A percentile compares a stretch with the other conserved stretches of the same genome.
Evolutionary conservation across 192 early-diverging fungal species (phyloP).

Genomic region (Tieghemiomyces parasiticus): DNA sequence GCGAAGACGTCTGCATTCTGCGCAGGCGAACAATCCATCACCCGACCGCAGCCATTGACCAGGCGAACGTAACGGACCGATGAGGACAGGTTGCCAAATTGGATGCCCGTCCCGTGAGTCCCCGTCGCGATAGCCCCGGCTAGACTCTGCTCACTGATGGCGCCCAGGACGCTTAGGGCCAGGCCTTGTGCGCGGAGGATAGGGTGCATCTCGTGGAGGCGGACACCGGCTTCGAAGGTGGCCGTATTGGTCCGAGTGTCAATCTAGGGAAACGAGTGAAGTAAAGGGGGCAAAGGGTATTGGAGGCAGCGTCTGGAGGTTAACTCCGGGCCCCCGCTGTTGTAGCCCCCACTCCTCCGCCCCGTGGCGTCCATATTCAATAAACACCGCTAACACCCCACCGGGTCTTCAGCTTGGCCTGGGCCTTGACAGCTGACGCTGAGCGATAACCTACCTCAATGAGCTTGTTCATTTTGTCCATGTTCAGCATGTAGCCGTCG

Average conservation of each 20-base stretch:
- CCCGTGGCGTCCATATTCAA: too few species aligned
- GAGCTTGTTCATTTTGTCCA: conserved; percentile 42
- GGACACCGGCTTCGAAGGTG: conserved; percentile 50
- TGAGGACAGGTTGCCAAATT: conserved; percentile 39
- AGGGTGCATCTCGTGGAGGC: conserved; percentile 40
- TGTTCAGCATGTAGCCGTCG: conserved; percentile 46
- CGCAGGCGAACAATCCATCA: conserved; percentile 31
- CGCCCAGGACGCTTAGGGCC: conserved; percentile 51
- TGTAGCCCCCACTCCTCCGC: too few species aligned
- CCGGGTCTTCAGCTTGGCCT: too few species aligned
- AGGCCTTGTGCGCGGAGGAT: conserved; percentile 34
- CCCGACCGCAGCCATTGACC: conserved; percentile 35
- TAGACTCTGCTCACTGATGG: conserved; percentile 59
- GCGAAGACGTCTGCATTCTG: conserved; percentile 37
- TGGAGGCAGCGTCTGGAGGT: too few species aligned
- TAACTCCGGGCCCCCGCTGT: too few species aligned
- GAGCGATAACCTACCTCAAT: conserved; percentile 25
- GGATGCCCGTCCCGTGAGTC: conserved; percentile 53
- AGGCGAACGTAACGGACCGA: conserved; percentile 39
- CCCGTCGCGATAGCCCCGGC: conserved; percentile 60
- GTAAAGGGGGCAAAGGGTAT: too few species aligned
- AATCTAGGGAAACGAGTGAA: conserved; percentile 13
- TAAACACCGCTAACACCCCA: too few species aligned
- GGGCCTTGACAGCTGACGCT: too few species aligned
- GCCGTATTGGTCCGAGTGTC: conserved; percentile 29